Conservation (phyloP, 2,329 filamentous ascomycete genomes). For the Tolypocladium album region DNA sequence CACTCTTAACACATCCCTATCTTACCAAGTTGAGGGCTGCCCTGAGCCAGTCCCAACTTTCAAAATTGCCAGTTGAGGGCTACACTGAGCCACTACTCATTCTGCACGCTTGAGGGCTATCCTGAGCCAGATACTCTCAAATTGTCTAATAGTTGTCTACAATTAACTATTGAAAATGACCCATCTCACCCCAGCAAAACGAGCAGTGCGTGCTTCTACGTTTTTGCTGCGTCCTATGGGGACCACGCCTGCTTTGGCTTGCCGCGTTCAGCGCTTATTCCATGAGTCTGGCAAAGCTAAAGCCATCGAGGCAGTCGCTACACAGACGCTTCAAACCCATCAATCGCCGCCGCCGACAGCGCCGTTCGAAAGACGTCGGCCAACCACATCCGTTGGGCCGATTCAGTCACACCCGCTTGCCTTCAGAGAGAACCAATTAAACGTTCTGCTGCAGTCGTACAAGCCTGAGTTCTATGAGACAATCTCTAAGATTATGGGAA, state of each 20-base stretch:
- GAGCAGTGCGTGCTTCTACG: constrained; percentile 7
- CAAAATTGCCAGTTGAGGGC: background rate
- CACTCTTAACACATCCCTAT: constrained; percentile 5
- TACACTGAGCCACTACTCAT: constrained; percentile 1
- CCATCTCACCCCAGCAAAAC: constrained; percentile 5
- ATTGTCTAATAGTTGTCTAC: constrained; percentile 1
- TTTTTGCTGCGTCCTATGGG: constrained; percentile 3
- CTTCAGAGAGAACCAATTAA: constrained; percentile 7
- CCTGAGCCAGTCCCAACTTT: constrained; percentile 4
- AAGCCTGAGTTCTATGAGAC: constrained; percentile 14
- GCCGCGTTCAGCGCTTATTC: constrained; percentile 9
- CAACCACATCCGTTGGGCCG: background rate
- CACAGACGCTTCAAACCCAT: background rate
- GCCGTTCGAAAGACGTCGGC: background rate
- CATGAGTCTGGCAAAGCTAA: constrained; percentile 10
- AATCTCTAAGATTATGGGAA: constrained; percentile 13
- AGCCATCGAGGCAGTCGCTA: constrained; percentile 5
- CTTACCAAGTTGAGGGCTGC: constrained; percentile 1
- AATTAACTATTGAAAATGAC: constrained; percentile 5
- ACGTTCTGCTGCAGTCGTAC: constrained; percentile 10
- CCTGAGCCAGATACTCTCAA: constrained; percentile 3
- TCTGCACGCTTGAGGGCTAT: constrained; percentile 1
- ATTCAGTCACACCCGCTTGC: constrained; percentile 1
- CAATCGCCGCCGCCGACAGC: constrained; percentile 4
- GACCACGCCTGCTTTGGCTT: background rate